phyloP scores from a whole-genome alignment of 805 yeast species.

The Metschnikowia picachoensis region DNA sequence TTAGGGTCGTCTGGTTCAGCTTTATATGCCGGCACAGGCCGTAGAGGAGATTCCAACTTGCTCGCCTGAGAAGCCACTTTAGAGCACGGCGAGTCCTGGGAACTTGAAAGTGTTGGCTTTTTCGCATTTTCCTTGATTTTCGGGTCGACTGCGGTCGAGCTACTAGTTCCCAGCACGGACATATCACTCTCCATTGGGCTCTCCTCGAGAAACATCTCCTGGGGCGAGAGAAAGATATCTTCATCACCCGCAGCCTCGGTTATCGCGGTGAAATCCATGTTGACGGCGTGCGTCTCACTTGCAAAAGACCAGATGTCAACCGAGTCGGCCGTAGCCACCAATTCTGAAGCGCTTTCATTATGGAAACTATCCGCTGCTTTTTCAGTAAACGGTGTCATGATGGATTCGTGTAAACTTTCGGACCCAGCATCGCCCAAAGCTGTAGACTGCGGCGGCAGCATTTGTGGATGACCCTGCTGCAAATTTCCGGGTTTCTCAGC shows the following conservation, averaged over 20 bases:
- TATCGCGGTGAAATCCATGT: slow-evolving; percentile 23
- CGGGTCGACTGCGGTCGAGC: neutral
- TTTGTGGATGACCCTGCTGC: too few species aligned
- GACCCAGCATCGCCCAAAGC: neutral
- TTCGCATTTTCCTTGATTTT: neutral
- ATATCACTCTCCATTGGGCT: slow-evolving; percentile 3
- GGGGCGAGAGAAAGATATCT: slow-evolving; percentile 32
- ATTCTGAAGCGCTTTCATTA: slow-evolving; percentile 10
- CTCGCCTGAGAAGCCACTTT: slow-evolving; percentile 36
- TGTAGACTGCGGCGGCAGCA: too few species aligned
- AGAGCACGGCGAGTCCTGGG: slow-evolving; percentile 32
- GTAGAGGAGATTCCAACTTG: slow-evolving; percentile 26
- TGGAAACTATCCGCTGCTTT: neutral
- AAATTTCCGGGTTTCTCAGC: neutral
- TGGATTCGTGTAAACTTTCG: neutral
- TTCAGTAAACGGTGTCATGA: slow-evolving; percentile 2
- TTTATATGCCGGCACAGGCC: neutral
- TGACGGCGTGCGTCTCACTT: slow-evolving; percentile 18
- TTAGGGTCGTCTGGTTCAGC: slow-evolving; percentile 1
- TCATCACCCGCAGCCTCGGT: slow-evolving; percentile 22
- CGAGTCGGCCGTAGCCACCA: slow-evolving; percentile 15
- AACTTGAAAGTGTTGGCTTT: slow-evolving; percentile 5
- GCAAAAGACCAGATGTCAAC: slow-evolving; percentile 33
- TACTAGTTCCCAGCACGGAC: neutral
- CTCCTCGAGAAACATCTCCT: slow-evolving; percentile 19